Evolutionary conservation across 169 alveolate species (phyloP).

Genomic region (Plasmodium gonderi): DNA sequence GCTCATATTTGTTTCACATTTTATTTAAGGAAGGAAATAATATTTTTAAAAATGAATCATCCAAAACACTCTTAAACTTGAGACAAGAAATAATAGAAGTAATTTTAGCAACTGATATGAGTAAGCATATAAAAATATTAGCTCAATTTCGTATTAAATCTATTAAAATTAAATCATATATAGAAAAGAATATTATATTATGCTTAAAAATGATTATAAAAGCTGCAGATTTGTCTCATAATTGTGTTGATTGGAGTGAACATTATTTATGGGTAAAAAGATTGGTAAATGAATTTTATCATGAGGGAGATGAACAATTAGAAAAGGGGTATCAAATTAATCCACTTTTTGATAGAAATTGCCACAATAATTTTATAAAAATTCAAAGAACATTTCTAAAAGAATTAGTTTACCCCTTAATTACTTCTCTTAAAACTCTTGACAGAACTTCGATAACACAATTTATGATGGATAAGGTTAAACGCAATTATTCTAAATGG

Average conservation of each 20-base stretch:
- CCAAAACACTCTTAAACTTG: constrained; percentile 43
- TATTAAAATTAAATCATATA: constrained; percentile 85
- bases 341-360: constrained; percentile 94
- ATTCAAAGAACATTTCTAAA: constrained; percentile 94
- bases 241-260: constrained; percentile 88
- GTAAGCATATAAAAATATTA: constrained; percentile 91
- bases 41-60: constrained; percentile 71
- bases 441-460: constrained; percentile 53
- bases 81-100: constrained; percentile 91
- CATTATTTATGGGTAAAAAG: constrained; percentile 90
- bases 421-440: constrained; percentile 41
- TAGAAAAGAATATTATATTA: constrained; percentile 56
- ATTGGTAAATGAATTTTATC: constrained; percentile 90
- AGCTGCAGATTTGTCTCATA: constrained; percentile 94
- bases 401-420: constrained; percentile 58
- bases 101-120: constrained; percentile 95
- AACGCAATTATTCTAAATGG: constrained; percentile 71
- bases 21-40: constrained; percentile 78
- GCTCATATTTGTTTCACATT: constrained; percentile 87
- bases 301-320: constrained; percentile 94
- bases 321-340: constrained; percentile 91
- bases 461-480: constrained; percentile 46
- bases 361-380: constrained; percentile 91
- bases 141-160: constrained; percentile 87
- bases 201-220: constrained; percentile 88